Evolutionary conservation across 129 eudicot species (phyloP), one percentile per base, ranked within the genome.

Genomic region (Solidago caesia): DNA sequence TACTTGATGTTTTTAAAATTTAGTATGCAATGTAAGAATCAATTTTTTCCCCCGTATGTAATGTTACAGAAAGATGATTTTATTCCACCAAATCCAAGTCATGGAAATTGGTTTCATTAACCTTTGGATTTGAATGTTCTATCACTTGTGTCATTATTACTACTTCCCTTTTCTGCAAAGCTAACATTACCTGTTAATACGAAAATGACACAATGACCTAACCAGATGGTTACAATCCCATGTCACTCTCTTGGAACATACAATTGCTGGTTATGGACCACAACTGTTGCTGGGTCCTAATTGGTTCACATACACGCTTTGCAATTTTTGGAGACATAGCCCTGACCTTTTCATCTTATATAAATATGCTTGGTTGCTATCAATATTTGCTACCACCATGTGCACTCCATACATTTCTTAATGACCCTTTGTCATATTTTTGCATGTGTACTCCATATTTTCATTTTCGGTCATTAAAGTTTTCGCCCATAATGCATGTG

Each of bases 11-110:
- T 46, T 65, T 39, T 56, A 51, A 42, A 75, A 27, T 65, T 82
- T 25, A 48, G 67, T 65, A 46, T 65, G 49, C 62, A 27, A 49
- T 67, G 69, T 67, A 65, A 53, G 73, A 79, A 65, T 60, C 62
- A 10, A 8, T 2, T 12, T 29, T 63, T 64, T 64, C 10, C 45
- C 53, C n/a, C 44, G 0, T 8, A 48, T 64, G 64, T 11, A 73
- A 47, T 29, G 53, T 68, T 39, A 69, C 27, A 59, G 39, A 33
- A 33, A 33, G 39, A 33, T 13, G 62, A 76, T 33, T 70, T 71
- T 2, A 49, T 44, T 15, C 4, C 15, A 44, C 59, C 4, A 52
- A 63, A 3, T 71, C 44, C 3, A 52, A 61, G 29, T 68, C 44
- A 16, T 56, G 57, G 47, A 66, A 44, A 29, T 48, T 33, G 46